Percentiles rank a stretch among this genome's conserved stretches.
Conservation (phyloP, 352 stramenopile genomes). For the Phytophthora litchii region DNA sequence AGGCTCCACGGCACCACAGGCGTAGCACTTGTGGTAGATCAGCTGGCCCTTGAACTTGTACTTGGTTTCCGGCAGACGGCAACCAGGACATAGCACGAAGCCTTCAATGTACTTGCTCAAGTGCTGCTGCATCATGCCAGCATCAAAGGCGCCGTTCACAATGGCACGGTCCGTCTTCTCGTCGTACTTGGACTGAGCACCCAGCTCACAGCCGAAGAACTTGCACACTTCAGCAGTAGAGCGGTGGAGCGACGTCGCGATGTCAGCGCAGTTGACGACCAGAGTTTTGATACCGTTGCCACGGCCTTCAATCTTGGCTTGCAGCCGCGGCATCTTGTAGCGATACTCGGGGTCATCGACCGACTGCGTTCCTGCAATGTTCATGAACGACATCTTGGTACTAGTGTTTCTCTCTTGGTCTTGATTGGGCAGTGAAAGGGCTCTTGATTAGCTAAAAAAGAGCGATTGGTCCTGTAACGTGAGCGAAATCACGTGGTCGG, state of each 20-base stretch:
- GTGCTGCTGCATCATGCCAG: conserved; percentile 93
- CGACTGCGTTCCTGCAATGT: conserved; percentile 89
- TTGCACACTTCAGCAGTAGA: conserved; percentile 97
- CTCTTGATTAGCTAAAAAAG: conserved; percentile 43
- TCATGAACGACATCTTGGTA: conserved; percentile 86
- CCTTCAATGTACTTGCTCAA: conserved; percentile 98
- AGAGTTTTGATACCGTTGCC: conserved; percentile 99
- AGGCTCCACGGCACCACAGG: conserved; percentile 96
- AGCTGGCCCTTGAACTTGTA: conserved; percentile 98
- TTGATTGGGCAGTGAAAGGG: neutral
- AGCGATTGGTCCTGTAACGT: conserved; percentile 41
- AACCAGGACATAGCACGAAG: conserved; percentile 98
- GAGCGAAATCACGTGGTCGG: conserved; percentile 40
- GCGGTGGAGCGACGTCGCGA: conserved; percentile 94
- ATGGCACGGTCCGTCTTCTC: conserved; percentile 95
- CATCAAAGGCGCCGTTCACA: conserved; percentile 97
- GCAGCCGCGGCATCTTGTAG: conserved; percentile 98
- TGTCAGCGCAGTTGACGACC: conserved; percentile 97
- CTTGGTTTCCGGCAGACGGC: conserved; percentile 97
- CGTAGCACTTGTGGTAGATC: conserved; percentile 98
- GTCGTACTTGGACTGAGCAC: conserved; percentile 98
- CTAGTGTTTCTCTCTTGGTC: conserved; percentile 5
- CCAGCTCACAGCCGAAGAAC: conserved; percentile 99
- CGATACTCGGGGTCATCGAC: conserved; percentile 96
- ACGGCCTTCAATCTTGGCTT: conserved; percentile 98